A percentile compares a stretch with the other conserved stretches of the same genome.
These are phyloP conservation scores for Cryphonectria radicalis DNA, from an alignment of 2,329 filamentous ascomycete genomes.

Conservation along the genomic window DNA sequence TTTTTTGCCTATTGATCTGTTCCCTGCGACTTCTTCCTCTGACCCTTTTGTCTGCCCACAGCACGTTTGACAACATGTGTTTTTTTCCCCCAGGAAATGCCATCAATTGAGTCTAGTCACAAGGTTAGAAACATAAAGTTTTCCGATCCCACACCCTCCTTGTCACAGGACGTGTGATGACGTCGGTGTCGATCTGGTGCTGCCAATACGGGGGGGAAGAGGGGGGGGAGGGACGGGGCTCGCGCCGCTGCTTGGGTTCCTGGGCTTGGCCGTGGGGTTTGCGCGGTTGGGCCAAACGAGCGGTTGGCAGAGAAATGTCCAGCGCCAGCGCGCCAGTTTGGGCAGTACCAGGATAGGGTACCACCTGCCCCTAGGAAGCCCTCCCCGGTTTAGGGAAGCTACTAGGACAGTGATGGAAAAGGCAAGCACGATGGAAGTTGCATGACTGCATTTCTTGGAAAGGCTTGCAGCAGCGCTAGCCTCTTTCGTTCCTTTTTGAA, in stretches of 20 bases:
- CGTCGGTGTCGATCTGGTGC: background rate
- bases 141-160: background rate
- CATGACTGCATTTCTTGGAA: no score
- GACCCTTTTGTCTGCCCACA: background rate
- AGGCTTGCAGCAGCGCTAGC: background rate
- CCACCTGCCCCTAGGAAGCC: background rate
- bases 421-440: background rate
- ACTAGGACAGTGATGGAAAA: background rate
- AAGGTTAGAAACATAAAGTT: background rate
- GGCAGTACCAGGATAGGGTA: background rate
- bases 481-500: background rate
- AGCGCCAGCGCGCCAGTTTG: background rate
- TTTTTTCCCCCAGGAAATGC: background rate
- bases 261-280: background rate
- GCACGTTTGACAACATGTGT: background rate
- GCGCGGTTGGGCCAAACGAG: background rate
- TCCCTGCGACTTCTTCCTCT: background rate
- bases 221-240: background rate
- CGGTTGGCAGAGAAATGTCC: background rate
- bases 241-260: background rate
- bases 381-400: background rate
- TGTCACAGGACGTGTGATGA: background rate
- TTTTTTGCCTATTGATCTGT: background rate
- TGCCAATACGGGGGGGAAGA: background rate
- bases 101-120: background rate